A percentile compares a stretch with the other conserved stretches of the same genome.
These are phyloP conservation scores for Dictyostelium discoideum DNA, from an alignment of 78 protist species.

Conservation along the genomic window DNA sequence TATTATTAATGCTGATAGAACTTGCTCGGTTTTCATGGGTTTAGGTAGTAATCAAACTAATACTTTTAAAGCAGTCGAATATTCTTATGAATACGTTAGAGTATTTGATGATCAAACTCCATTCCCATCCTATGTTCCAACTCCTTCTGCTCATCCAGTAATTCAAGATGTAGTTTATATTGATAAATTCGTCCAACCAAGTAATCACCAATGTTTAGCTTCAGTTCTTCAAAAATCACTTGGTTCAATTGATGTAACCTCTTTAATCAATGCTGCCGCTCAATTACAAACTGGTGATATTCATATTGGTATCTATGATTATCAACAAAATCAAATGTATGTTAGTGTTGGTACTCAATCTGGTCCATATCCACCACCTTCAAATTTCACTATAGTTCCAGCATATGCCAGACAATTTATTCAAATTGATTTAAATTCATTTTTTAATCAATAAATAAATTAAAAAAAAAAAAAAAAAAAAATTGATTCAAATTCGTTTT, in stretches of 20 bases:
- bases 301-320: slow-evolving; percentile 75
- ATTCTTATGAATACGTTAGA: slow-evolving; percentile 49
- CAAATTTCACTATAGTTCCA: slow-evolving; percentile 13
- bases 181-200: slow-evolving; percentile 73
- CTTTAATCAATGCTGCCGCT: slow-evolving; percentile 51
- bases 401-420: slow-evolving; percentile 63
- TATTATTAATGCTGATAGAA: slow-evolving; percentile 61
- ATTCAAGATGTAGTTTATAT: slow-evolving; percentile 51
- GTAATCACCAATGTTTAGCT: slow-evolving; percentile 48
- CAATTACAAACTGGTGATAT: slow-evolving; percentile 82
- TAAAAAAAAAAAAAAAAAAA: not conserved
- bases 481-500: no score
- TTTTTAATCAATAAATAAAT: slow-evolving; percentile 30
- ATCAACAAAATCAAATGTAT: slow-evolving; percentile 55
- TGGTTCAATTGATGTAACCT: slow-evolving; percentile 50
- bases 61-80: slow-evolving; percentile 81
- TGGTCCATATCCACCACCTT: slow-evolving; percentile 7
- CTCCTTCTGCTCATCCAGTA: slow-evolving; percentile 42
- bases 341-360: slow-evolving; percentile 50
- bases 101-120: slow-evolving; percentile 81
- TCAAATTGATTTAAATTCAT: slow-evolving; percentile 63
- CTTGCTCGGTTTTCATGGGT: slow-evolving; percentile 84
- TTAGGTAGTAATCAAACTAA: slow-evolving; percentile 73
- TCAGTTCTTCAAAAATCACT: slow-evolving; percentile 28
- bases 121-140: slow-evolving; percentile 56